Evolutionary conservation across 345 rosid genomes (phyloP).

Genomic region (Luvunga scandens): DNA sequence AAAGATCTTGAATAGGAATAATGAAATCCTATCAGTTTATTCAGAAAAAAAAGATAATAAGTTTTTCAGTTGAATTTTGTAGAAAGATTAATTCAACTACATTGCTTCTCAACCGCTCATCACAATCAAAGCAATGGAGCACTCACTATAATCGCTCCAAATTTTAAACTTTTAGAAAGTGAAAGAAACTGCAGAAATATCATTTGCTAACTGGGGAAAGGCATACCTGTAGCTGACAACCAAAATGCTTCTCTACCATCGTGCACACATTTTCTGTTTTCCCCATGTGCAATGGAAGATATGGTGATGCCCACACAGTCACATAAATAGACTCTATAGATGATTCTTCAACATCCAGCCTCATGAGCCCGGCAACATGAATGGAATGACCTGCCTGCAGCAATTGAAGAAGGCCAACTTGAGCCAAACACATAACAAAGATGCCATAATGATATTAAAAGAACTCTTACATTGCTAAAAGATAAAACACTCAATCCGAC

Average conservation of each 20-base stretch:
- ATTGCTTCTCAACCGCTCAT: too few species aligned
- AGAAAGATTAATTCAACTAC: too few species aligned
- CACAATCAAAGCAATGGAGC: too few species aligned
- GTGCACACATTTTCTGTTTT: constrained; percentile 68
- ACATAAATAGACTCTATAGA: constrained; percentile 78
- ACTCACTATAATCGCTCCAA: neutral
- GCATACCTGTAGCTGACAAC: constrained; percentile 77
- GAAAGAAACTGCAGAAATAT: neutral
- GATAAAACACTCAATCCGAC: neutral
- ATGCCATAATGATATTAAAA: neutral
- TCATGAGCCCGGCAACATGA: constrained; percentile 87
- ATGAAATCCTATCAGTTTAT: too few species aligned
- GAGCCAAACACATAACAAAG: constrained; percentile 3
- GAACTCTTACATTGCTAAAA: neutral
- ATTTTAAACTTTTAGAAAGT: neutral
- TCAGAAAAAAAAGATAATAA: too few species aligned
- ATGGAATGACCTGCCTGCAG: constrained; percentile 74
- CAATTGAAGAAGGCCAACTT: constrained; percentile 12
- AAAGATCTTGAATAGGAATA: too few species aligned
- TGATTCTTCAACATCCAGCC: constrained; percentile 74
- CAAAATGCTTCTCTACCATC: constrained; percentile 72
- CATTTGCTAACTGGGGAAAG: neutral
- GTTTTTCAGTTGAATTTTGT: too few species aligned
- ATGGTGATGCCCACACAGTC: constrained; percentile 89
- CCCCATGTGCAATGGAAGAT: constrained; percentile 93